Evolutionary conservation across 2,329 filamentous ascomycete genomes (phyloP).

Genomic region (Alternaria ethzedia): DNA sequence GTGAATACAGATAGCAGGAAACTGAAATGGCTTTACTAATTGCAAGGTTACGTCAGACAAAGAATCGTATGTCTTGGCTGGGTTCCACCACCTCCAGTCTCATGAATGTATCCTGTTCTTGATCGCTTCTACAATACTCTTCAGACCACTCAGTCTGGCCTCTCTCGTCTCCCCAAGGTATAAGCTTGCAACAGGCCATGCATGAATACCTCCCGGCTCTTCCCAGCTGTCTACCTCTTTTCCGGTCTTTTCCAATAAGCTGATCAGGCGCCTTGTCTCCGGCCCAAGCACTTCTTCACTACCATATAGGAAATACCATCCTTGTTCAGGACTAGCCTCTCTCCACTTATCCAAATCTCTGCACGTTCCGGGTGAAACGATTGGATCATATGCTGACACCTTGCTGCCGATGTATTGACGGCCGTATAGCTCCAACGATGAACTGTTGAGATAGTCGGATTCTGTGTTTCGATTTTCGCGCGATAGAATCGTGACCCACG

Average conservation of each 20-base stretch:
- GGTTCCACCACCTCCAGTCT: background rate
- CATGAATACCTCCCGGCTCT: constrained; percentile 74
- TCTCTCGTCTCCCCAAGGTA: constrained; percentile 59
- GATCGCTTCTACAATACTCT: constrained; percentile 51
- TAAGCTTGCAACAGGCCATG: constrained; percentile 76
- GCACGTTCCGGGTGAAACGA: constrained; percentile 75
- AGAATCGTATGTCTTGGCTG: background rate
- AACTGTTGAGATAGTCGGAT: constrained; percentile 76
- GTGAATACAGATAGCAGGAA: background rate
- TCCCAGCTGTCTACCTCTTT: constrained; percentile 64
- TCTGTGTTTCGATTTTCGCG: constrained; percentile 69
- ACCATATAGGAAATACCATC: constrained; percentile 75
- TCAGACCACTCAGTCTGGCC: constrained; percentile 56
- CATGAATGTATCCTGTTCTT: constrained; percentile 34
- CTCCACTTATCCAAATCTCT: constrained; percentile 70
- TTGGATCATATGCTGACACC: constrained; percentile 58
- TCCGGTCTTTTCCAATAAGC: constrained; percentile 60
- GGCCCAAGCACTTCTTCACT: constrained; percentile 78
- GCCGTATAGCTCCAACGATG: constrained; percentile 72
- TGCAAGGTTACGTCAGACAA: background rate
- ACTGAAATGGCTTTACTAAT: background rate
- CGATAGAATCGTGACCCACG: constrained; percentile 79
- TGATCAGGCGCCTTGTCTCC: constrained; percentile 69
- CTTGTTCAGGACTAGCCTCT: constrained; percentile 68
- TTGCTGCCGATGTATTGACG: constrained; percentile 68